Conservation (phyloP, 306 rosid genomes). For the Oxytropis ochrocephala region DNA sequence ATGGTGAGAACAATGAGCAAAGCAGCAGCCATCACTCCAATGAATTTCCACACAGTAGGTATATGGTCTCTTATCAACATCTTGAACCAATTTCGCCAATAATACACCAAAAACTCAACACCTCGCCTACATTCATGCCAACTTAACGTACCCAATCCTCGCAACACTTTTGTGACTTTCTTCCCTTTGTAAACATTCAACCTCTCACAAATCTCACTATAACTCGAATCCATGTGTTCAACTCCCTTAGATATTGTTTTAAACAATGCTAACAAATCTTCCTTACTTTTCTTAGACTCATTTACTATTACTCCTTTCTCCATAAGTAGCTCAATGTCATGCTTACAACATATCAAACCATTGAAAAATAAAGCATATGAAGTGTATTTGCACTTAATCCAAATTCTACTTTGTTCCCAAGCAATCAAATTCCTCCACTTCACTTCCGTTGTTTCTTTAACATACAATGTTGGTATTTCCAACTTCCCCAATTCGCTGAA, state of each 20-base stretch:
- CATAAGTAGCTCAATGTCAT: neutral
- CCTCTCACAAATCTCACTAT: neutral
- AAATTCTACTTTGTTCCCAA: conserved; percentile 8
- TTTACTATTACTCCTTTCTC: neutral
- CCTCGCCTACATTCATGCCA: neutral
- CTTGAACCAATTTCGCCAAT: neutral
- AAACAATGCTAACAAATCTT: neutral
- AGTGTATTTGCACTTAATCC: conserved; percentile 8
- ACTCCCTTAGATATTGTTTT: neutral
- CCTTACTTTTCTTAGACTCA: neutral
- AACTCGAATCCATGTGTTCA: conserved; percentile 20
- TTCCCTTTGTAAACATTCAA: neutral
- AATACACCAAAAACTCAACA: neutral
- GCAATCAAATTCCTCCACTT: conserved; percentile 11
- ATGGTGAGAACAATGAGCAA: conserved; percentile 4
- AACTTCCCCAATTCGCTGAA: neutral
- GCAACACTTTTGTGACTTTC: neutral
- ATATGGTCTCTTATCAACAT: conserved; percentile 16
- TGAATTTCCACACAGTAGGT: conserved; percentile 19
- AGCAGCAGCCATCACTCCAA: conserved; percentile 22
- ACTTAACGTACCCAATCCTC: neutral
- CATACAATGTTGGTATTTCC: neutral
- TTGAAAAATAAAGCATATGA: neutral
- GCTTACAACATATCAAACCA: conserved; percentile 1
- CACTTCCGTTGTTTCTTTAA: neutral